These are phyloP conservation scores for Ephemerocybe angulata DNA, from an alignment of 768 basidiomycete genomes.

Conservation along the genomic window DNA sequence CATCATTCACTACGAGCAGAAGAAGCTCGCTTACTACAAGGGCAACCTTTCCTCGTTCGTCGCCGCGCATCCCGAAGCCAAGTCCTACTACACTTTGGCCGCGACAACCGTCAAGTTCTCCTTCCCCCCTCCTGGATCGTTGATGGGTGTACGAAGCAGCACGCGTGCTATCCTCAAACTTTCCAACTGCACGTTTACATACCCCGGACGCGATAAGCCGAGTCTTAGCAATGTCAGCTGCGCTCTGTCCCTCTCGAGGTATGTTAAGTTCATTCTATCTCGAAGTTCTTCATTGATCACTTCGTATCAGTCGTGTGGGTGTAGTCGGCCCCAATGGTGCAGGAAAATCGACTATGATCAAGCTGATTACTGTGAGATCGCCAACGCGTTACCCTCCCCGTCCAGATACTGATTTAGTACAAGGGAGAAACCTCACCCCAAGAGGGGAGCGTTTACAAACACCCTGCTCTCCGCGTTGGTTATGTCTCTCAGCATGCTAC, in stretches of 20 bases:
- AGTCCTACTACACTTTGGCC: constrained; percentile 93
- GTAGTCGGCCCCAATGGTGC: constrained; percentile 93
- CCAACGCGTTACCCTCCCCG: constrained; percentile 3
- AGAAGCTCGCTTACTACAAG: constrained; percentile 94
- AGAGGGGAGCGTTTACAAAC: constrained; percentile 89
- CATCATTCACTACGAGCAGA: constrained; percentile 94
- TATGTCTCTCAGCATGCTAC: constrained; percentile 99
- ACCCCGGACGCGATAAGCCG: constrained; percentile 77
- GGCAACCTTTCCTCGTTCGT: constrained; percentile 93
- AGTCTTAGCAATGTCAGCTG: constrained; percentile 87
- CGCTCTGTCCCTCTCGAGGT: constrained; percentile 90
- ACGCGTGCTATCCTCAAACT: constrained; percentile 96
- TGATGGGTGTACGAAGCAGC: constrained; percentile 96
- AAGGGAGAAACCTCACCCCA: constrained; percentile 92
- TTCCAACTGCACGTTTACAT: constrained; percentile 87
- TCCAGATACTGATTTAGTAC: constrained; percentile 8
- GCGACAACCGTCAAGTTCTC: constrained; percentile 92
- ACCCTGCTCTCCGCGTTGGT: constrained; percentile 89
- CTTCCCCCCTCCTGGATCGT: constrained; percentile 91
- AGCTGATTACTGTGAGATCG: constrained; percentile 75
- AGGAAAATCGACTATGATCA: constrained; percentile 94
- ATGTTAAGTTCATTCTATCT: constrained; percentile 23
- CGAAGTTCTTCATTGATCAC: constrained; percentile 15
- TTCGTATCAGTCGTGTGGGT: constrained; percentile 70
- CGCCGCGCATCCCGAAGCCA: constrained; percentile 85